Evolutionary conservation across 208 protist species (phyloP).

Genomic region (Novymonas esmeraldas): DNA sequence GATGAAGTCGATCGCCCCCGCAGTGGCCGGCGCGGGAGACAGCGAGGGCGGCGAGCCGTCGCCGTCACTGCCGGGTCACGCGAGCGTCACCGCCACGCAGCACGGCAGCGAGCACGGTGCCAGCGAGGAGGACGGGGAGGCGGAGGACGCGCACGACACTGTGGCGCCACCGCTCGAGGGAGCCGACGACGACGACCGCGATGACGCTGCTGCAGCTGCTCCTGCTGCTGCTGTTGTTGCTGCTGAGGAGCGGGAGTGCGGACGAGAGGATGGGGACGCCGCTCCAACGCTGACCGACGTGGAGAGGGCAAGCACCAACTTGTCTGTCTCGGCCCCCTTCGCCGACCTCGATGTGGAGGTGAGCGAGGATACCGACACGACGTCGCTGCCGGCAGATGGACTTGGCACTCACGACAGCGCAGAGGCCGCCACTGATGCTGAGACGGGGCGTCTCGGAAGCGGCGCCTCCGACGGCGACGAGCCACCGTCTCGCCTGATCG

Average conservation of each 20-base stretch:
- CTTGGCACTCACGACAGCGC: background rate
- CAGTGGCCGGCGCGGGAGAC: background rate
- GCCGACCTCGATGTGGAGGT: background rate
- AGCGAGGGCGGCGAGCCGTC: background rate
- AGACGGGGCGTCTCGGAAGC: too few relatives aligned
- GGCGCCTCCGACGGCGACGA: too few relatives aligned
- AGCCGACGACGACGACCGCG: background rate
- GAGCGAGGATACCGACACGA: background rate
- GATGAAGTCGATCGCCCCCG: background rate
- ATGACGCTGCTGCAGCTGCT: background rate
- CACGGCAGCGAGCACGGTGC: constrained; percentile 2
- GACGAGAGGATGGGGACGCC: background rate
- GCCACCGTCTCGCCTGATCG: too few relatives aligned
- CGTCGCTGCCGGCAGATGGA: background rate
- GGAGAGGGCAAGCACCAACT: background rate
- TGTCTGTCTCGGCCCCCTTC: background rate
- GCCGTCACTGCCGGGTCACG: background rate
- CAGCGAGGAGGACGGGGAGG: background rate
- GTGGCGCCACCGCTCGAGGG: background rate
- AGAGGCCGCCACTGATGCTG: too few relatives aligned
- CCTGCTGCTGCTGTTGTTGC: background rate
- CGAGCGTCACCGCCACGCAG: constrained; percentile 12
- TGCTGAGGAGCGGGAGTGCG: background rate
- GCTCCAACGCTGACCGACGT: background rate
- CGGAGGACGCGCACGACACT: background rate